phyloP scores from a whole-genome alignment of 2,329 filamentous ascomycete species.

The Fusarium multiceps region DNA sequence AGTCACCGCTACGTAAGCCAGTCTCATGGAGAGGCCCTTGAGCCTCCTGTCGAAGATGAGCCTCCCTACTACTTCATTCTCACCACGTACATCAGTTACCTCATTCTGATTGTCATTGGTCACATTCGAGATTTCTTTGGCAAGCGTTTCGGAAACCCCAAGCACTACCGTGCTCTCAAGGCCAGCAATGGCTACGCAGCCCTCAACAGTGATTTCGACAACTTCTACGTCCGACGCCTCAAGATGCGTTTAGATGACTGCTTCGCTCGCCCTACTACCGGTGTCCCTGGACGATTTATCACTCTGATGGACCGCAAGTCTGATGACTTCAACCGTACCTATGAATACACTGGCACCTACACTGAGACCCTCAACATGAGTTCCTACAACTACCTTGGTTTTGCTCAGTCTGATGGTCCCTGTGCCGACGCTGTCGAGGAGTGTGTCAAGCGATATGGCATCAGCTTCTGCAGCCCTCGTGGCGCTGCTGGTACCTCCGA shows the following conservation, averaged over 20 bases:
- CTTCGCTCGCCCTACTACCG: constrained; percentile 91
- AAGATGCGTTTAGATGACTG: constrained; percentile 97
- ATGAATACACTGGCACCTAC: constrained; percentile 87
- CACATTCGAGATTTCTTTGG: constrained; percentile 98
- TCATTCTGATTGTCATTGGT: constrained; percentile 93
- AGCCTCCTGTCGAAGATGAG: constrained; percentile 89
- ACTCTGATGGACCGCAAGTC: constrained; percentile 92
- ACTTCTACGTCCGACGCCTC: constrained; percentile 92
- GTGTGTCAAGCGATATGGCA: constrained; percentile 83
- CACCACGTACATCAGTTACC: constrained; percentile 98
- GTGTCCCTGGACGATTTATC: constrained; percentile 93
- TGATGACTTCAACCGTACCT: constrained; percentile 90
- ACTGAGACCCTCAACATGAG: constrained; percentile 98
- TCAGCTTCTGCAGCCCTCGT: constrained; percentile 83
- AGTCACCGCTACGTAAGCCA: constrained; percentile 90
- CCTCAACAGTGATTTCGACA: constrained; percentile 98
- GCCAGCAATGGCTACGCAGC: constrained; percentile 90
- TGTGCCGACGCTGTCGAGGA: constrained; percentile 95
- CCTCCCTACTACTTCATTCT: constrained; percentile 96
- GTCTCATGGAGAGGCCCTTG: constrained; percentile 83
- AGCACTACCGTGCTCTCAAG: constrained; percentile 83
- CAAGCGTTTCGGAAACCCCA: constrained; percentile 89
- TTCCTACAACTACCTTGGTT: constrained; percentile 99
- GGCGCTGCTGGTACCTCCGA: constrained; percentile 89
- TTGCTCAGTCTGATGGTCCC: constrained; percentile 95